Base-by-base conservation (phyloP, 176 grass and related monocot genomes). In the Triticum urartu region DNA sequence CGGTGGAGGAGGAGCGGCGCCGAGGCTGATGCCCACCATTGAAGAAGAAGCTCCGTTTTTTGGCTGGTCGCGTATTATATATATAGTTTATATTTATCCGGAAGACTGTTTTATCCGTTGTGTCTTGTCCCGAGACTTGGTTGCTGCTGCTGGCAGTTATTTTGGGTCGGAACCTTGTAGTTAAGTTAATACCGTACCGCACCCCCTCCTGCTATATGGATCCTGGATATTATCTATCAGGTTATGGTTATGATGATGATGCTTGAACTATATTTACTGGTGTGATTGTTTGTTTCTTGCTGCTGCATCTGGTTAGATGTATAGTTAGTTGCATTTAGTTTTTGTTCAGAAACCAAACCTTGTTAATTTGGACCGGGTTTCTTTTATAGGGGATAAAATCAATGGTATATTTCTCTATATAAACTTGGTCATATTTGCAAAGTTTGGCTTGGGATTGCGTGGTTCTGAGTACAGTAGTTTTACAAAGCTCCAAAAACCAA, bases 1-100 rank as follows among this genome's bases (percentile, higher is more conserved):
- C 4, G 39, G 39, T 9, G 7, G 11, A 3, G 6, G 42, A 11
- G 30, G n/a, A 39, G 78, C 70, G 76, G 88, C 6, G n/a, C 4
- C 11, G 81, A 34, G 47, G 87, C 30, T 80, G 28, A 52, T 74
- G 87, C 48, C 72, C 72, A 74, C 20, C 67, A 25, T 32, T 20
- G 39, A 25, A 36, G 73, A 30, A 20, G 73, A 32, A 18, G 77
- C 24, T 66, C 68, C 20, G 7, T 15, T 75, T 75, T 89, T 89
- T 89, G 35, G 56, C 56, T 68, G 67, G 87, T 72, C 26, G 81
- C 13, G 62, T 42, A n/a, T 73, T 24, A 48, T 75, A 48, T 72
- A 36, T 72, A 75, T 74, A 39, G 36, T 25, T 45, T 75, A 28
- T 75, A 75, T 26, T 26, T 50, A 13, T 48, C 32, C 10, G 6